Evolutionary conservation across 148 eudicot species (phyloP).

Genomic region (Vaccinium myrtillus): DNA sequence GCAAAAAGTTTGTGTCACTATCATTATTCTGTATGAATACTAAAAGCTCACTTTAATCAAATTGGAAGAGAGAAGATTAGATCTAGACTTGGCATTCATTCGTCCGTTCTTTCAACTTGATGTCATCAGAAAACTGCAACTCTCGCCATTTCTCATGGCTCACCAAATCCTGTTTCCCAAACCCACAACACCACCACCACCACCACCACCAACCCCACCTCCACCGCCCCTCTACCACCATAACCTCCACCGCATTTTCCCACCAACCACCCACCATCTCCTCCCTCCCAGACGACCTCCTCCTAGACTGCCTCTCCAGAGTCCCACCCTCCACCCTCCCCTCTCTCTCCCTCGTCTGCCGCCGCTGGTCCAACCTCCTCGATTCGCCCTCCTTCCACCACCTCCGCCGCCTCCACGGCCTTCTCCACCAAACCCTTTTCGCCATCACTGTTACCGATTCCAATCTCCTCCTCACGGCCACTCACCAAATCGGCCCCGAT

Average conservation of each 20-base stretch:
- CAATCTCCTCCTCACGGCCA: constrained; percentile 7
- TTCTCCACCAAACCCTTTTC: constrained; percentile 43
- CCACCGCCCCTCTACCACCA: neutral
- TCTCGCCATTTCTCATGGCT: constrained; percentile 79
- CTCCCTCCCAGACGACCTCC: constrained; percentile 68
- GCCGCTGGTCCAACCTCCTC: constrained; percentile 63
- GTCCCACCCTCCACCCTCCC: constrained; percentile 54
- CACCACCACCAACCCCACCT: constrained; percentile 8
- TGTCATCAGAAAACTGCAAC: constrained; percentile 44
- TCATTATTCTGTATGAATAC: too few species aligned
- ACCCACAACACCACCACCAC: constrained; percentile 37
- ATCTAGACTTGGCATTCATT: too few species aligned
- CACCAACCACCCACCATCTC: constrained; percentile 34
- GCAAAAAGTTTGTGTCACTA: too few species aligned
- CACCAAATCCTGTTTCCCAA: constrained; percentile 72
- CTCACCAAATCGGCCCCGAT: neutral
- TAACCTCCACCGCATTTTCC: neutral
- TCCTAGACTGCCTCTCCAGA: constrained; percentile 57
- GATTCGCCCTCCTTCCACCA: constrained; percentile 46
- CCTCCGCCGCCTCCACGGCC: constrained; percentile 48
- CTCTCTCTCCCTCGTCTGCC: constrained; percentile 58
- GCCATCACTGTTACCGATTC: constrained; percentile 37
- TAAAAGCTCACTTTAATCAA: too few species aligned
- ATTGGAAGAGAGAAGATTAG: too few species aligned
- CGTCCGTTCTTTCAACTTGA: neutral